Evolutionary conservation across 177 flowering plant species (phyloP).

Genomic region (Telopea speciosissima): DNA sequence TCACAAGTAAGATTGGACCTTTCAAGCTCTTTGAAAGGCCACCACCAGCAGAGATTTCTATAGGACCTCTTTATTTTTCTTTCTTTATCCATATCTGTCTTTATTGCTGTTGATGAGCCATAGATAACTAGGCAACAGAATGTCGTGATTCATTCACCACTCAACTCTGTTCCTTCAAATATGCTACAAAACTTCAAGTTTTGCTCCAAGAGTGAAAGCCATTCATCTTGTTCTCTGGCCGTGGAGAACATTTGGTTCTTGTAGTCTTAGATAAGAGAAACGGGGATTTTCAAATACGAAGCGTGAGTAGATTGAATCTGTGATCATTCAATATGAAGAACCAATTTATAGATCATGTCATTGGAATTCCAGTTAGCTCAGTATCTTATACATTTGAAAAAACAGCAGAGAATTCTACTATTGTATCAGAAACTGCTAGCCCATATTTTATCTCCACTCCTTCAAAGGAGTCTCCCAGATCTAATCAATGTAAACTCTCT

Average conservation of each 20-base stretch:
- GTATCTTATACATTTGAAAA: conserved; percentile 8
- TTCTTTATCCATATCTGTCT: too few species aligned
- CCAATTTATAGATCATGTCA: too few species aligned
- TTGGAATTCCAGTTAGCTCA: conserved; percentile 9
- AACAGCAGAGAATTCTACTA: background rate
- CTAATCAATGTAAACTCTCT: conserved; percentile 20
- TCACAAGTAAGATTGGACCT: background rate
- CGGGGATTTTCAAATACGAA: too few species aligned
- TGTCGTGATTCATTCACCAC: background rate
- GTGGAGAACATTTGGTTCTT: too few species aligned
- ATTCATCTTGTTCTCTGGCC: background rate
- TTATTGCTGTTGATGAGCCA: background rate
- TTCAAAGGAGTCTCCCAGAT: conserved; percentile 9
- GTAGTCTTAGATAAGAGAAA: too few species aligned
- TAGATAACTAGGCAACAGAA: background rate
- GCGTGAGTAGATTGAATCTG: too few species aligned
- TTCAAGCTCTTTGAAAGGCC: background rate
- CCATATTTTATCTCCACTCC: conserved; percentile 10
- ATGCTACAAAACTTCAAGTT: conserved; percentile 5
- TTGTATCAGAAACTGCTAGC: conserved; percentile 11
- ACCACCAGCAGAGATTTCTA: too few species aligned
- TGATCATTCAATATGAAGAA: conserved; percentile 35
- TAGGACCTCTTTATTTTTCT: too few species aligned
- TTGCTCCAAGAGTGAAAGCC: conserved; percentile 7
- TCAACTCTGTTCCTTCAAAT: conserved; percentile 8